phyloP scores from a whole-genome alignment of 768 basidiomycete species.

The Kondoa subrosea region DNA sequence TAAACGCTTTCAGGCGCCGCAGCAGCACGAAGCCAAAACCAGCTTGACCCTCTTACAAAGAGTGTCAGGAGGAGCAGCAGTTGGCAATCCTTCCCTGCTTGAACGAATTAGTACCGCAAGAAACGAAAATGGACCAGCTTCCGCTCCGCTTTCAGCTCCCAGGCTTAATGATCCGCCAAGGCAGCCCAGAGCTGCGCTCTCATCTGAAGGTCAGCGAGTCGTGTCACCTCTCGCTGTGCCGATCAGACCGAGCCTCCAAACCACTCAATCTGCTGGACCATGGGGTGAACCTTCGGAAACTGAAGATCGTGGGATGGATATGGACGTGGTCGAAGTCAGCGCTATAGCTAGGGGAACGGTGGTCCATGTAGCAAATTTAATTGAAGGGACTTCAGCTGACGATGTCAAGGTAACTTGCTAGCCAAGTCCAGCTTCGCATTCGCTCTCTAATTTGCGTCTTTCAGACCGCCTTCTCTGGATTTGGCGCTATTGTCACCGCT shows the following conservation, averaged over 20 bases:
- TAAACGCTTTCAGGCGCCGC: neutral
- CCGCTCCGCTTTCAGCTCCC: neutral
- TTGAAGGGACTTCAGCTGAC: slow-evolving; percentile 6
- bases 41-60: neutral
- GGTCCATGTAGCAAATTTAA: neutral
- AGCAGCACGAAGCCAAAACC: neutral
- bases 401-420: slow-evolving; percentile 2
- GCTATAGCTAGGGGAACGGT: neutral
- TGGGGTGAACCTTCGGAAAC: neutral
- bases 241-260: neutral
- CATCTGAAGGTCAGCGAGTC: neutral
- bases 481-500: neutral
- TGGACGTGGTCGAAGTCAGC: neutral
- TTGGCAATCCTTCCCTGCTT: neutral
- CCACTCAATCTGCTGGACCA: neutral
- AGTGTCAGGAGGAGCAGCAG: neutral
- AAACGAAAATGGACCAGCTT: neutral
- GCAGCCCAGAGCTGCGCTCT: neutral
- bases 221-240: neutral
- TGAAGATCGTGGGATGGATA: neutral
- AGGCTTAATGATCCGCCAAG: neutral
- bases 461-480: slow-evolving; percentile 3
- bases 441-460: neutral
- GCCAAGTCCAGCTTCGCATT: neutral
- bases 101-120: neutral